phyloP scores from a whole-genome alignment of 768 basidiomycete genomes.

The Suillus lakei region DNA sequence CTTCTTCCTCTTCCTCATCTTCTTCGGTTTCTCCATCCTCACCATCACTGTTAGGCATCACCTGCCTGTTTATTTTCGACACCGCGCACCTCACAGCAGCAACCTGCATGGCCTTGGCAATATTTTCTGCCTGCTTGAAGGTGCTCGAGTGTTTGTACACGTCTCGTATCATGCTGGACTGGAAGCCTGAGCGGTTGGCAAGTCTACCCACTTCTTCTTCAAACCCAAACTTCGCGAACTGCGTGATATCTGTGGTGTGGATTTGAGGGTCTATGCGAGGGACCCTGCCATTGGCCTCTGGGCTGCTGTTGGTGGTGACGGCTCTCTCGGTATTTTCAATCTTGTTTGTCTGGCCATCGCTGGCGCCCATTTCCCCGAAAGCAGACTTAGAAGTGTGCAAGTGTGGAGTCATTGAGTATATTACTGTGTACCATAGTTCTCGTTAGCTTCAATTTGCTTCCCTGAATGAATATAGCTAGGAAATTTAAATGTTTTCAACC shows the following conservation, averaged over 20 bases:
- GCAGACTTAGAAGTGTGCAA: constrained; percentile 18
- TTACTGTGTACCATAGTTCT: constrained; percentile 26
- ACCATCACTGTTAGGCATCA: not conserved
- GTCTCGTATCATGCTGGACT: too few relatives aligned
- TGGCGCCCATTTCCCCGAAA: not conserved
- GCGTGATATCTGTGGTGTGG: not conserved
- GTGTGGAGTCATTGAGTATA: constrained; percentile 45
- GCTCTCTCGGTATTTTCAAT: not conserved
- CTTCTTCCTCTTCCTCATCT: not conserved
- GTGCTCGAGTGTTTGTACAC: too few relatives aligned
- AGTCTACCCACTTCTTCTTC: too few relatives aligned
- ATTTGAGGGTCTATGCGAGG: not conserved
- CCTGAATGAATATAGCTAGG: too few relatives aligned
- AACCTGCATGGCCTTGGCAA: not conserved
- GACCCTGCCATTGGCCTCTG: not conserved
- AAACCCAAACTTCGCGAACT: too few relatives aligned
- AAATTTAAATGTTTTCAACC: constrained; percentile 1
- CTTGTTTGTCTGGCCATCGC: not conserved
- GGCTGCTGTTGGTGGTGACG: not conserved
- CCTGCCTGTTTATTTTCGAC: not conserved
- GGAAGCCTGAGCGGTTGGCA: too few relatives aligned
- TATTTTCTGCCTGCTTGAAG: too few relatives aligned
- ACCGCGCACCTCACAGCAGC: not conserved
- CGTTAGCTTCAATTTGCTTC: too few relatives aligned
- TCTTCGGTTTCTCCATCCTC: not conserved